phyloP scores from a whole-genome alignment of 139 green algal genomes.

The Microglena sp. region DNA sequence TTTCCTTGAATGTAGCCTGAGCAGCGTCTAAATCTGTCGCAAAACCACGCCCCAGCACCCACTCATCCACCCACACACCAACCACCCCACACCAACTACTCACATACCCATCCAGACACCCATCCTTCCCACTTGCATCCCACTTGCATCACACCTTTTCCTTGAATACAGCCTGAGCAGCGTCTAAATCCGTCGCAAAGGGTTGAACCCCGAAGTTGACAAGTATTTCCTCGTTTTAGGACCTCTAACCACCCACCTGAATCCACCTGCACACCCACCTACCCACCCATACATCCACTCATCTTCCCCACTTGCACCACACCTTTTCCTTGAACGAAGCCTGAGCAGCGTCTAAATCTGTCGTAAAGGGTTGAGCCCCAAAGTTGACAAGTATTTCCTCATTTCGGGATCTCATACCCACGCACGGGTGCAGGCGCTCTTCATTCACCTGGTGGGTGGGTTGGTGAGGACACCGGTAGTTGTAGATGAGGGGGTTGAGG shows the following conservation, averaged over 20 bases:
- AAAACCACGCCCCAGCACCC: conserved; percentile 4
- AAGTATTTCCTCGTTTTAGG: conserved; percentile 46
- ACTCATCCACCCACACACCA: not conserved
- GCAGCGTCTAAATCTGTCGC: conserved; percentile 1
- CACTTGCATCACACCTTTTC: too few species aligned
- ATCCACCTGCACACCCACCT: too few species aligned
- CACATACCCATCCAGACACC: not conserved
- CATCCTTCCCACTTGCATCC: too few species aligned
- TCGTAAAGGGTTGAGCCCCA: conserved; percentile 6
- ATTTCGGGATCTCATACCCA: conserved; percentile 61
- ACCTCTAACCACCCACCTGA: conserved; percentile 71
- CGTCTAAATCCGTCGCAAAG: conserved; percentile 9
- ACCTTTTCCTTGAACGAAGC: not conserved
- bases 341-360: conserved; percentile 6
- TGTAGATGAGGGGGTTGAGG: too few species aligned
- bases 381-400: conserved; percentile 39
- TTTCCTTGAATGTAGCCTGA: not conserved
- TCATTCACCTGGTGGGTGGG: too few species aligned
- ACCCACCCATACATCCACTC: too few species aligned
- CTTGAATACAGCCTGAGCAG: not conserved
- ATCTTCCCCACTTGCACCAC: too few species aligned
- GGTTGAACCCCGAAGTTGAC: conserved; percentile 2
- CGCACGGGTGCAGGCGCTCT: conserved; percentile 51
- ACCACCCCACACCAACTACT: not conserved
- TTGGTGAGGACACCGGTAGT: too few species aligned